A percentile compares a stretch with the other conserved stretches of the same genome.
Evolutionary conservation across 306 rosid species (phyloP).

Genomic region (Cyclanthera cordifolia): DNA sequence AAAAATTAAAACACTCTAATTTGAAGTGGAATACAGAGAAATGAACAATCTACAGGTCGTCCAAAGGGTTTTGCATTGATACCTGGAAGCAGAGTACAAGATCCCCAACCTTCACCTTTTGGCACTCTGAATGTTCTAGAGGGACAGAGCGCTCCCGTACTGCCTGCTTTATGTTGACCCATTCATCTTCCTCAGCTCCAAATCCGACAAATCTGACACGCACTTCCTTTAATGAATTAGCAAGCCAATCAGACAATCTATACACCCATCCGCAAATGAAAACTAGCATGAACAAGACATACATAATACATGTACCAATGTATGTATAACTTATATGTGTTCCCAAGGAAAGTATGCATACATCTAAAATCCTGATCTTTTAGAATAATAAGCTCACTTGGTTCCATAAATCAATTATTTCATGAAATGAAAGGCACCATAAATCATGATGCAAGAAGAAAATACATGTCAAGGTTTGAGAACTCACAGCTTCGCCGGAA

Average conservation of each 20-base stretch:
- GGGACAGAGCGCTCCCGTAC: conserved; percentile 85
- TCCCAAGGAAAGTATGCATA: neutral
- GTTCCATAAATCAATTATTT: neutral
- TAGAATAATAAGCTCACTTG: neutral
- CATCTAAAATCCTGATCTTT: neutral
- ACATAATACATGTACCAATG: neutral
- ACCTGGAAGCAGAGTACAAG: conserved; percentile 87
- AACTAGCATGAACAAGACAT: neutral
- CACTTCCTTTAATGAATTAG: conserved; percentile 78
- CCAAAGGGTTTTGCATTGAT: neutral
- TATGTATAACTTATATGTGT: neutral
- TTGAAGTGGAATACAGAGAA: conserved; percentile 3
- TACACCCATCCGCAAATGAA: neutral
- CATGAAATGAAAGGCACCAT: neutral
- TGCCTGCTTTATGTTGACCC: conserved; percentile 54
- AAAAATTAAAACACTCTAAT: conserved; percentile 9
- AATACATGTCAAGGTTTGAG: neutral
- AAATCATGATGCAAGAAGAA: neutral
- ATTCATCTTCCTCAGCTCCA: conserved; percentile 89
- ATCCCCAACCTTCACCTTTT: conserved; percentile 56
- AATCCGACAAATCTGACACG: conserved; percentile 84
- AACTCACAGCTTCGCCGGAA: conserved; percentile 80
- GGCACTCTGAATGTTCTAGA: conserved; percentile 58
- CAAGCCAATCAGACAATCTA: conserved; percentile 22
- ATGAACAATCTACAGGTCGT: neutral